phyloP scores from a whole-genome alignment of 306 rosid species.

The Canavalia ensiformis region DNA sequence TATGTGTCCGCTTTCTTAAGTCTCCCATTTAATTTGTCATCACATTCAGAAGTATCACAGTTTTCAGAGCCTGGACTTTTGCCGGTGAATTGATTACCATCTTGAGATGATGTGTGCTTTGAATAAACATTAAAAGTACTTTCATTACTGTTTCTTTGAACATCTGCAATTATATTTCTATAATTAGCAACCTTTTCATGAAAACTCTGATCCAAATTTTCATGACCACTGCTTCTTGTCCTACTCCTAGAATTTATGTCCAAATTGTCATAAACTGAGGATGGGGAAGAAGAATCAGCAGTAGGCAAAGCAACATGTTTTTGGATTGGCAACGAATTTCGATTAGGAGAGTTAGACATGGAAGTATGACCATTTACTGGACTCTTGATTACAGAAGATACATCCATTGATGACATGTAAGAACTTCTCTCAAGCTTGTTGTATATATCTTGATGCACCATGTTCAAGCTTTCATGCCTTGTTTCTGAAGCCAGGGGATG shows the following conservation, averaged over 20 bases:
- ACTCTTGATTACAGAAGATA: slow-evolving; percentile 64
- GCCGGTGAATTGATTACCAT: background rate
- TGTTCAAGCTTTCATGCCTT: slow-evolving; percentile 48
- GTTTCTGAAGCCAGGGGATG: slow-evolving; percentile 48
- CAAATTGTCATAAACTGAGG: slow-evolving; percentile 49
- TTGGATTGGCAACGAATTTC: slow-evolving; percentile 48
- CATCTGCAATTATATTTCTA: slow-evolving; percentile 42
- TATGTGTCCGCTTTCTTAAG: slow-evolving; percentile 48
- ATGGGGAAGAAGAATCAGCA: slow-evolving; percentile 58
- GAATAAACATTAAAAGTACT: slow-evolving; percentile 40
- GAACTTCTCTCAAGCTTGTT: slow-evolving; percentile 58
- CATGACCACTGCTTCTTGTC: slow-evolving; percentile 51
- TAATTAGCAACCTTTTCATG: slow-evolving; percentile 36
- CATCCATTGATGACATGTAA: slow-evolving; percentile 61
- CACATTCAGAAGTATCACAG: slow-evolving; percentile 14
- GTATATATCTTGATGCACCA: slow-evolving; percentile 45
- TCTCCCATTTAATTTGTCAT: slow-evolving; percentile 38
- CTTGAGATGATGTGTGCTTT: slow-evolving; percentile 32
- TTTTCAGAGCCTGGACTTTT: slow-evolving; percentile 19
- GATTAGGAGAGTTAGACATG: slow-evolving; percentile 52
- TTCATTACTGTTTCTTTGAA: slow-evolving; percentile 29
- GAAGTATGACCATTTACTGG: slow-evolving; percentile 56
- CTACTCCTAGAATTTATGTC: slow-evolving; percentile 51
- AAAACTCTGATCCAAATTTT: slow-evolving; percentile 45
- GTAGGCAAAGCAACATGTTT: slow-evolving; percentile 46